These are phyloP conservation scores for Physaria fendleri DNA, from an alignment of 345 rosid species.

Conservation along the genomic window DNA sequence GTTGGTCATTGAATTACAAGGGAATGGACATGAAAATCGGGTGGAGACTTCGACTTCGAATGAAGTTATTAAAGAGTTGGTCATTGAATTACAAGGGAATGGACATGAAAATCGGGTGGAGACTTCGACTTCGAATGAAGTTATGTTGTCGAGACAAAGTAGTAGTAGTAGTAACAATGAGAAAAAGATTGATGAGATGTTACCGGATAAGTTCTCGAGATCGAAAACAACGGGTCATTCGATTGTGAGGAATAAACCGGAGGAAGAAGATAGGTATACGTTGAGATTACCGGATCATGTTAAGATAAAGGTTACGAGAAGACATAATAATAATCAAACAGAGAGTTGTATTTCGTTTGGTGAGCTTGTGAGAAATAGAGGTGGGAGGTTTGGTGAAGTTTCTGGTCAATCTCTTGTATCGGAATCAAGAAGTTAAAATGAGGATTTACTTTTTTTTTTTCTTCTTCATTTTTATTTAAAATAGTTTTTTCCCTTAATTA, in stretches of 20 bases:
- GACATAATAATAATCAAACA: constrained; percentile 30
- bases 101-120: neutral
- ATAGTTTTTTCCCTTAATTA: neutral
- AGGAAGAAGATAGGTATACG: constrained; percentile 42
- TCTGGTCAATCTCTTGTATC: constrained; percentile 30
- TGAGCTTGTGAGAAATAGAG: constrained; percentile 33
- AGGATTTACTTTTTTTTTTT: too few species aligned
- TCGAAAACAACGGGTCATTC: constrained; percentile 83
- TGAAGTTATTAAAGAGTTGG: constrained; percentile 26
- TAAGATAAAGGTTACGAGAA: constrained; percentile 38
- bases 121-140: constrained; percentile 2
- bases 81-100: constrained; percentile 36
- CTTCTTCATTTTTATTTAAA: too few species aligned
- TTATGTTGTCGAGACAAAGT: constrained; percentile 3
- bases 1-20: constrained; percentile 43
- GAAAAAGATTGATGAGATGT: constrained; percentile 1
- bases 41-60: constrained; percentile 24
- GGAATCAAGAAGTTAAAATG: constrained; percentile 1
- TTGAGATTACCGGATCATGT: constrained; percentile 54
- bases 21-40: constrained; percentile 51
- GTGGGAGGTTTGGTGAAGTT: constrained; percentile 25
- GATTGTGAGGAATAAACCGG: constrained; percentile 29
- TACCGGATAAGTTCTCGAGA: constrained; percentile 41
- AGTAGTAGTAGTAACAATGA: constrained; percentile 17
- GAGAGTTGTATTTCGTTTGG: constrained; percentile 61